Conservation (phyloP, 192 early-diverging fungal species). For the Allomyces macrogynus region DNA sequence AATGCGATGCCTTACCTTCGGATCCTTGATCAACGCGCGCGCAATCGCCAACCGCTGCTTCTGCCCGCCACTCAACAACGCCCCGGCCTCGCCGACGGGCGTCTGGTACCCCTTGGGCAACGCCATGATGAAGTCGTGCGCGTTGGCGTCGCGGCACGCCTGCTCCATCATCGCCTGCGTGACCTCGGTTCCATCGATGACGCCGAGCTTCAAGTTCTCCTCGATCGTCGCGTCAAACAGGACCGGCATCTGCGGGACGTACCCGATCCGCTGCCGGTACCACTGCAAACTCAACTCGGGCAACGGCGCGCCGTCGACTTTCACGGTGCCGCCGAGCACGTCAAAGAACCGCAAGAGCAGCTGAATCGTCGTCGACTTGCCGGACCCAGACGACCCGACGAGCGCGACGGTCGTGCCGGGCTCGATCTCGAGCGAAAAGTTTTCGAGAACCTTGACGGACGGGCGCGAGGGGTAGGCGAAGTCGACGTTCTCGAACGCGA, state of each 20-base stretch:
- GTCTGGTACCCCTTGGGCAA: constrained; percentile 73
- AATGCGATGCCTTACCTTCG: neutral
- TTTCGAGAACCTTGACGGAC: constrained; percentile 55
- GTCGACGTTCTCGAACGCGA: constrained; percentile 54
- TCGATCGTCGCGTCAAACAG: constrained; percentile 59
- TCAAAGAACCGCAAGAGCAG: constrained; percentile 38
- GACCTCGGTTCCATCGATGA: constrained; percentile 17
- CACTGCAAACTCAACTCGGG: constrained; percentile 57
- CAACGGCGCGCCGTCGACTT: constrained; percentile 57
- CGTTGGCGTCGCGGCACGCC: constrained; percentile 47
- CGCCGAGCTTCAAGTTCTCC: constrained; percentile 64
- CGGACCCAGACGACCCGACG: constrained; percentile 51
- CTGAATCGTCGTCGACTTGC: constrained; percentile 44
- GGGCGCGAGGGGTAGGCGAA: constrained; percentile 77
- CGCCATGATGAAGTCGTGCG: constrained; percentile 50
- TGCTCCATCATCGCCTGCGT: constrained; percentile 25
- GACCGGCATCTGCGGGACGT: constrained; percentile 80
- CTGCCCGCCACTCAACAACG: constrained; percentile 75
- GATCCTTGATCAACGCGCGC: constrained; percentile 30
- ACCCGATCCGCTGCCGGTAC: constrained; percentile 66
- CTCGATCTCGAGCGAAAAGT: constrained; percentile 41
- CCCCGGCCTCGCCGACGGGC: constrained; percentile 62
- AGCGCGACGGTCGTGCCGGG: constrained; percentile 54
- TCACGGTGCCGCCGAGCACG: constrained; percentile 22
- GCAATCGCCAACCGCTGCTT: constrained; percentile 54